Base-by-base conservation (phyloP, 306 rosid genomes). In the Begonia loranthoides region DNA sequence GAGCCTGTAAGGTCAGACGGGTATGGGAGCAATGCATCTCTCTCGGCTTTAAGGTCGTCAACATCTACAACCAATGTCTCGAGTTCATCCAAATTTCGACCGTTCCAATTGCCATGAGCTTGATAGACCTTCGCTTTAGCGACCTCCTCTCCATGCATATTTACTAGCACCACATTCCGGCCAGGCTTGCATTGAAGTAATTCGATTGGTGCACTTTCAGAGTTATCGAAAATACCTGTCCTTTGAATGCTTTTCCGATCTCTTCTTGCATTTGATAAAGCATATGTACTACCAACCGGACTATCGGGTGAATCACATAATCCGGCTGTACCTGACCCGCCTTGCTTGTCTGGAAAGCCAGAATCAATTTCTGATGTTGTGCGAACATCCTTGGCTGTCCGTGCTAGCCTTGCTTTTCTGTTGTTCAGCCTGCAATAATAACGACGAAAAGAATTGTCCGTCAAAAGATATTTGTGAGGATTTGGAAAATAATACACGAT, bases 381-480 rank as follows among this genome's bases (percentile, higher is more conserved):
- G 19, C 70, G 88, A 57, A 71, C 76, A 61, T 85, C 94, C 60
- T 61, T 82, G 46, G 83, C 92, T 0, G 90, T 70, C 15, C 92
- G 87, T 49, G 95, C 97, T 40, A 90, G 76, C 81, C 81, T 85
- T 16, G 95, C 97, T 62, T 90, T 82, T 64, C 95, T 80, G 57
- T 90, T 90, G 64, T 90, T 90, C 79, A 90, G 72, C 97, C 95
- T 90, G 77, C 55, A n/a, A n/a, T 53, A 51, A 63, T 43, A 62
- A 45, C 56, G 49, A 58, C 54, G 59, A 54, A n/a, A n/a, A n/a
- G n/a, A n/a, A n/a, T n/a, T n/a, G n/a, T n/a, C n/a, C n/a, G n/a
- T n/a, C n/a, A n/a, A n/a, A n/a, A n/a, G n/a, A n/a, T n/a, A n/a
- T n/a, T n/a, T n/a, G n/a, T n/a, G n/a, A n/a, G n/a, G n/a, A n/a